Percentiles rank a stretch among this genome's conserved stretches.
Evolutionary conservation across 768 basidiomycete genomes (phyloP).

Genomic region (Exidia glandulosa): DNA sequence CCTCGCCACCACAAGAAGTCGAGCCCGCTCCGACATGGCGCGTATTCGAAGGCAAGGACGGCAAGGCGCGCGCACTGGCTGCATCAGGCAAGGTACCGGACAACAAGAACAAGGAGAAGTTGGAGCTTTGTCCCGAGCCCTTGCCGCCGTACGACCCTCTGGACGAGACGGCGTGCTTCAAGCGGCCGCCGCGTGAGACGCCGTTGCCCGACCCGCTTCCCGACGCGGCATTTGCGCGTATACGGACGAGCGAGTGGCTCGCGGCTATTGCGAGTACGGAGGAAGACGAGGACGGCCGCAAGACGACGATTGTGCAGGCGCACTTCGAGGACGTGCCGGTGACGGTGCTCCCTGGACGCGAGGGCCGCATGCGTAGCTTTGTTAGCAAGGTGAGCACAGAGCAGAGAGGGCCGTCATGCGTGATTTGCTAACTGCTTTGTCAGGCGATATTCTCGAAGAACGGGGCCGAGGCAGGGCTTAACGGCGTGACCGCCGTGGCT

Average conservation of each 20-base stretch:
- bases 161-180: not conserved
- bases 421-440: not conserved
- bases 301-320: slow-evolving; percentile 50
- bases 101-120: not conserved
- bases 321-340: slow-evolving; percentile 64
- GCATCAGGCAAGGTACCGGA: not conserved
- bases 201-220: slow-evolving; percentile 60
- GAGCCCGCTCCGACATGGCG: not conserved
- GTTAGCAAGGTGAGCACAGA: slow-evolving; percentile 51
- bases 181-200: slow-evolving; percentile 6
- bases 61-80: slow-evolving; percentile 4
- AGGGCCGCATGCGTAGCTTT: slow-evolving; percentile 66
- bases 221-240: slow-evolving; percentile 61
- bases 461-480: slow-evolving; percentile 59
- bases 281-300: slow-evolving; percentile 32
- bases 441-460: slow-evolving; percentile 59
- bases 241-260: slow-evolving; percentile 64
- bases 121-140: not conserved
- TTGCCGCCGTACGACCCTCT: not conserved
- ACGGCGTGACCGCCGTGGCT: slow-evolving; percentile 51
- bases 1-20: not conserved
- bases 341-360: slow-evolving; percentile 65
- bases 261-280: slow-evolving; percentile 12
- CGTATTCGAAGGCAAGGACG: not conserved
- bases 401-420: not conserved